A percentile compares a stretch with the other conserved stretches of the same genome.
These are phyloP conservation scores for Plenodomus lindquistii DNA, from an alignment of 2,329 filamentous ascomycete genomes.

Conservation along the genomic window DNA sequence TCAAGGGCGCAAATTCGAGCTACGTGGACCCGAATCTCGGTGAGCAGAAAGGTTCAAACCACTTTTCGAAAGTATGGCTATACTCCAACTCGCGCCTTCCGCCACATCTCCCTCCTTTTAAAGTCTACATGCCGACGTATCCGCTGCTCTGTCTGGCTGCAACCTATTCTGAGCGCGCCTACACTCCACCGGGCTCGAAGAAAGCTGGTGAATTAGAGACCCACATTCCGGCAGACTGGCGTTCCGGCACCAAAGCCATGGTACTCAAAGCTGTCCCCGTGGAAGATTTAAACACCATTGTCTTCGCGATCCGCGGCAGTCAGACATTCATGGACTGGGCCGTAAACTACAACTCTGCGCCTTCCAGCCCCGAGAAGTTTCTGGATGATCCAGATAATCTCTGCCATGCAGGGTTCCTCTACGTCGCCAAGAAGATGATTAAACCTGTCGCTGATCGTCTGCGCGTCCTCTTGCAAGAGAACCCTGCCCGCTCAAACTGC, in stretches of 20 bases:
- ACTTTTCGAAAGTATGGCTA: constrained; percentile 74
- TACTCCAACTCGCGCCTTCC: constrained; percentile 80
- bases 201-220: constrained; percentile 66
- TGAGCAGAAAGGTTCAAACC: constrained; percentile 32
- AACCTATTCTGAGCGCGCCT: constrained; percentile 75
- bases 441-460: constrained; percentile 71
- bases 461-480: constrained; percentile 70
- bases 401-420: constrained; percentile 80
- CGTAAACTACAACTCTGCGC: constrained; percentile 75
- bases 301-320: constrained; percentile 82
- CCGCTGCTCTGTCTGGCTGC: constrained; percentile 78
- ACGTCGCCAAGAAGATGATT: constrained; percentile 75
- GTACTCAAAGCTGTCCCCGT: constrained; percentile 79
- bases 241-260: constrained; percentile 80
- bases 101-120: constrained; percentile 66
- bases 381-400: constrained; percentile 77
- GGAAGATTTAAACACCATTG: constrained; percentile 76
- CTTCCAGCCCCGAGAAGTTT: constrained; percentile 68
- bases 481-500: constrained; percentile 66
- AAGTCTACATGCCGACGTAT: constrained; percentile 75
- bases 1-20: constrained; percentile 16
- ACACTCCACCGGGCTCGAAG: constrained; percentile 59
- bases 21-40: constrained; percentile 17
- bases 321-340: constrained; percentile 84
- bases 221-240: constrained; percentile 72